Evolutionary conservation across 306 rosid species (phyloP).

Genomic region (Casuarina glauca): DNA sequence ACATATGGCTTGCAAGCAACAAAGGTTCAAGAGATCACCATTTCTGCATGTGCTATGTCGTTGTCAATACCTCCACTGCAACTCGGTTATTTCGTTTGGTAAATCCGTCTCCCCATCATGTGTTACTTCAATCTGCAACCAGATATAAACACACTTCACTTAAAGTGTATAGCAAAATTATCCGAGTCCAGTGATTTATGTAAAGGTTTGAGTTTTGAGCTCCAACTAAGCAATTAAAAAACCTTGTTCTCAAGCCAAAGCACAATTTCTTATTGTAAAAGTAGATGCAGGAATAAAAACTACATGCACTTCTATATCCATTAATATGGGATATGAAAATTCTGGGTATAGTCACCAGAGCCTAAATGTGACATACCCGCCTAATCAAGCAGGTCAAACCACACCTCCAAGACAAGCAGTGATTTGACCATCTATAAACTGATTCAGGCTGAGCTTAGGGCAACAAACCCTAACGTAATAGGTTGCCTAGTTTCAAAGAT

Average conservation of each 20-base stretch:
- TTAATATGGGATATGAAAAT: background rate
- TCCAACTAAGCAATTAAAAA: background rate
- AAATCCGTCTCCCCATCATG: slow-evolving; percentile 72
- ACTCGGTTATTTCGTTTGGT: slow-evolving; percentile 60
- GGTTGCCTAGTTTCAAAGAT: no score
- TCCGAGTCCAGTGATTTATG: background rate
- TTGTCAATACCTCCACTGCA: slow-evolving; percentile 66
- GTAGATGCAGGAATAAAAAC: background rate
- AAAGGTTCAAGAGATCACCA: slow-evolving; percentile 11
- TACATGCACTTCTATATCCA: background rate
- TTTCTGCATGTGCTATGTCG: slow-evolving; percentile 5
- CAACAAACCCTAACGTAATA: no score
- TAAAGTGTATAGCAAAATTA: background rate
- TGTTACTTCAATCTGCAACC: slow-evolving; percentile 70
- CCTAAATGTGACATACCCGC: background rate
- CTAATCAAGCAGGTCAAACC: background rate
- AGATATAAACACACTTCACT: slow-evolving; percentile 13
- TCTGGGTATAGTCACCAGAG: background rate
- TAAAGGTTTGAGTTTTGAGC: background rate
- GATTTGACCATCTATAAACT: background rate
- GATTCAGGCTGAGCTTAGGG: background rate
- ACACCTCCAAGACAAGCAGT: background rate
- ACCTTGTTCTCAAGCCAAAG: background rate
- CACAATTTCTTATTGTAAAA: background rate
- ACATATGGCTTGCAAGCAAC: slow-evolving; percentile 28